Conservation (phyloP, 2,329 filamentous ascomycete species). For the Claviceps paspali region DNA sequence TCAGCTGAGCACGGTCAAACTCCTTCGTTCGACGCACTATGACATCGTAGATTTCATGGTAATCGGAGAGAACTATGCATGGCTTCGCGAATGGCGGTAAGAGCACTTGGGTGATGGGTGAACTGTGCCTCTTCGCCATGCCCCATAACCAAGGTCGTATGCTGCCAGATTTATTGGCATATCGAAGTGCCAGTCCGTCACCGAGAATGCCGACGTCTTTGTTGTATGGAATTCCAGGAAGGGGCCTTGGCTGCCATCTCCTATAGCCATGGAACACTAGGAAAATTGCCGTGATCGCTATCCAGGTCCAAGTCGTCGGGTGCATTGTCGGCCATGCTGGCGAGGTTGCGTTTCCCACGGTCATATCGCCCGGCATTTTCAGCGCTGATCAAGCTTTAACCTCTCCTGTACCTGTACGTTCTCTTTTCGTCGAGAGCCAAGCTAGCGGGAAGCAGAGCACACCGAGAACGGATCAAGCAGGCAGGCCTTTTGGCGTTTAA, state of each 20-base stretch:
- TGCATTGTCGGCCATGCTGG: background rate
- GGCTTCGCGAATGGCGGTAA: background rate
- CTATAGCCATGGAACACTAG: background rate
- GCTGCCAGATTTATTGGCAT: background rate
- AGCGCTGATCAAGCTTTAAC: too few species aligned
- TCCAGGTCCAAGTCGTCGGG: background rate
- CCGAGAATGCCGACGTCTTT: background rate
- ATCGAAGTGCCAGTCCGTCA: background rate
- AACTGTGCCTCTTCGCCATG: background rate
- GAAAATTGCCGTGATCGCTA: background rate
- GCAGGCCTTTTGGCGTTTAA: too few species aligned
- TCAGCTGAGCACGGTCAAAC: background rate
- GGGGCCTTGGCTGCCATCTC: background rate
- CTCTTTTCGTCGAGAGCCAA: too few species aligned
- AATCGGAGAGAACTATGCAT: background rate
- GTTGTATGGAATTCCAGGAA: slow-evolving; percentile 3
- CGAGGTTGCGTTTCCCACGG: background rate
- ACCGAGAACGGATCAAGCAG: too few species aligned
- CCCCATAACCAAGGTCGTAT: background rate
- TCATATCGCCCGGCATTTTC: background rate
- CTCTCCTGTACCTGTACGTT: too few species aligned
- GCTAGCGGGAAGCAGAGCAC: too few species aligned
- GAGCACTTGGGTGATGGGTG: background rate
- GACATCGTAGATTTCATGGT: slow-evolving; percentile 1
- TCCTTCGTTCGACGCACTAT: background rate